Percentiles rank a stretch among this genome's conserved stretches.
phyloP scores from a whole-genome alignment of 306 rosid species.

The Corylus avellana region DNA sequence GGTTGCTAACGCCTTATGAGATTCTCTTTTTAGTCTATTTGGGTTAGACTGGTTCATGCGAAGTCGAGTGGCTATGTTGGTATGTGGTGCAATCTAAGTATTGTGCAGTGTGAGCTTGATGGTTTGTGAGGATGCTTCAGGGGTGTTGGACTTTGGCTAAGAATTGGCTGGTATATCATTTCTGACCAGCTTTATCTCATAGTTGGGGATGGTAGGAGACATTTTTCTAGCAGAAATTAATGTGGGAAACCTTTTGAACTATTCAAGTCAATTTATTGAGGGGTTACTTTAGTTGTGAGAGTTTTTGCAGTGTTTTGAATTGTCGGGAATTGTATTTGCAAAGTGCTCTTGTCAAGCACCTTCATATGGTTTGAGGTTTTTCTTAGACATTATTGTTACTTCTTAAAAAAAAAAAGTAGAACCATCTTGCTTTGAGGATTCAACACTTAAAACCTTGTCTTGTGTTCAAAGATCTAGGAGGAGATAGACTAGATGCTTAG shows the following conservation, averaged over 20 bases:
- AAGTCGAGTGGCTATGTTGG: neutral
- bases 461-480: neutral
- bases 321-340: neutral
- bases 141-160: neutral
- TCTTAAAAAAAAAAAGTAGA: neutral
- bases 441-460: neutral
- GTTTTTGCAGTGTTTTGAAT: neutral
- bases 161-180: neutral
- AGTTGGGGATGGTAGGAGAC: neutral
- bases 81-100: neutral
- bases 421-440: neutral
- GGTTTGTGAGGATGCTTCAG: neutral
- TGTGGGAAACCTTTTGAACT: neutral
- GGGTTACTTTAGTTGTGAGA: neutral
- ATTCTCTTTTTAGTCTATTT: too few relatives aligned
- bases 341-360: neutral
- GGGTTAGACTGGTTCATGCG: too few relatives aligned
- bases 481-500: neutral
- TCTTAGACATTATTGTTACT: neutral
- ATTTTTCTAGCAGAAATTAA: neutral
- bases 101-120: neutral
- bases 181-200: neutral
- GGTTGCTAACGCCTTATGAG: too few relatives aligned
- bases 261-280: neutral
- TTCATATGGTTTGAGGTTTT: neutral